Evolutionary conservation across 495 filamentous ascomycete species (phyloP), one percentile per base, ranked within the genome.

Genomic region (Podospora tetraspora): DNA sequence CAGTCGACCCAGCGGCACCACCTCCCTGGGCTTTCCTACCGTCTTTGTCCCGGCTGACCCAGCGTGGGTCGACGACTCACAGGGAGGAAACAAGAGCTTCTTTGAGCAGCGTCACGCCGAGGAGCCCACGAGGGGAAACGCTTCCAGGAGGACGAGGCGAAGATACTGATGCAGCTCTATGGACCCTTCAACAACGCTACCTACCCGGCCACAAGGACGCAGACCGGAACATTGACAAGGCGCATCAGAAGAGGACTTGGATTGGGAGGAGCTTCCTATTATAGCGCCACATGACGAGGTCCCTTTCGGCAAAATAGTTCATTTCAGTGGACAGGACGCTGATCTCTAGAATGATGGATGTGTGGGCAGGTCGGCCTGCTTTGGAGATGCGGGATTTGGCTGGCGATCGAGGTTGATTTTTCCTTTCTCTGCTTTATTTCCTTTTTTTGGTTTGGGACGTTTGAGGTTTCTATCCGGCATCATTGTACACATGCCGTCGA

Each of bases 31-130:
- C 0, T 59, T 60, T 59, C 32, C 71, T 8, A 71, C 66, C 27
- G 37, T 64, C 16, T 80, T 75, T 27, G 59, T 32, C 7, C 29
- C 69, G 19, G 63, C 69, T 32, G 69, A 79, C 7, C 68, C 68
- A 19, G 70, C 62, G 16, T 74, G 67, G 66, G 62, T 81, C 27
- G 79, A 81, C 62, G 24, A 43, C 57, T 70, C 66, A 3, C 67
- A 68, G 3, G 72, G 74, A 24, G 79, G 79, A 11, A 76, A 78
- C 64, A 74, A 71, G 27, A 76, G 70, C 34, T 76, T 77, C 32
- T 80, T 79, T 67, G 75, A 59, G 37, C 58, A 57, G 30, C 67
- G 67, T 1, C 69, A 62, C 30, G 64, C 62, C 29, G 70, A 74
- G 19, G 23, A 37, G 23, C 22, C 58, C 12, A 5, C 27, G 27